Base-by-base conservation (phyloP, 768 basidiomycete species). In the Leccinum boreale region DNA sequence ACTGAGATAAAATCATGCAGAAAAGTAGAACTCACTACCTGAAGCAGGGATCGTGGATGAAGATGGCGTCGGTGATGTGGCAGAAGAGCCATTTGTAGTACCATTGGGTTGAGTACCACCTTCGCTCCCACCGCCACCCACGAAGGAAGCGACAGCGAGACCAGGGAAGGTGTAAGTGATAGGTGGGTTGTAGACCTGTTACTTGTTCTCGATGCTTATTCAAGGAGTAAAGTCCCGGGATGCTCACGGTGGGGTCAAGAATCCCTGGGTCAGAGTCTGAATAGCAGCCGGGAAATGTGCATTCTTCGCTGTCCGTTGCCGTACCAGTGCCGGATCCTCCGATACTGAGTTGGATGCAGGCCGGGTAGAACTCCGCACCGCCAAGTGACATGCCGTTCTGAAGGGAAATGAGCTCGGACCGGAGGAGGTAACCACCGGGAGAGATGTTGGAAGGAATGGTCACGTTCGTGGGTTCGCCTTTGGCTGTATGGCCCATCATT, bases 401-500 rank as follows among this genome's bases (percentile, higher is more conserved):
- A 15, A 92, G 82, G 9, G 87, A 83, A 68, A 92, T 85, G 67
- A 92, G 81, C 57, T 92, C 90, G 70, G 90, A 83, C 6, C 90
- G 87, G 63, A 91, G 70, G 49, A 92, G 76, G 68, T 92, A 93
- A 64, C 85, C 77, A 2, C 90, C 90, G 1, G 87, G 69, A 0
- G 81, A 78, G 52, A 93, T 72, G 54, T 75, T 79, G 15, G 65
- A 56, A 10, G 85, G 85, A 52, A 86, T 69, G 2, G 72, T 76
- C 5, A 81, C 73, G 12, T 64, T 74, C 1, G 76, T 79, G 1
- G 75, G 64, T 17, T 55, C 65, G 4, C 81, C 79, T 1, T 62
- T 52, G 64, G 70, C 80, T 79, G 46, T 19, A 33, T 12, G 6
- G 15, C 11, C 14, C 29, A 45, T n/a, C 15, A 12, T 29, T 24